These are phyloP conservation scores for Penicillium taxi DNA, from an alignment of 495 filamentous ascomycete genomes.

Conservation along the genomic window DNA sequence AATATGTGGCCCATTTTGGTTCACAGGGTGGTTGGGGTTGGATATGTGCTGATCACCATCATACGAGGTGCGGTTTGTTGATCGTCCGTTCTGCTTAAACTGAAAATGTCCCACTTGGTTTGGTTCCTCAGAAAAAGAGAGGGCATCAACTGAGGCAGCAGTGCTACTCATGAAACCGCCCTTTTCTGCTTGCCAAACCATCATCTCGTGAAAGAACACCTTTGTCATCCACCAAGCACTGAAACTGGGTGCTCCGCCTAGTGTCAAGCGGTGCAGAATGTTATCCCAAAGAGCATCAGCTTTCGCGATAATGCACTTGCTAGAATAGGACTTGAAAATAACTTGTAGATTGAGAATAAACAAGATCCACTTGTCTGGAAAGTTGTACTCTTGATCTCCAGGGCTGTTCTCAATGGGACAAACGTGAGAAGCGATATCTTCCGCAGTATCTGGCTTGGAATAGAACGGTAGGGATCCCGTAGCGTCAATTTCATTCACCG, in stretches of 20 bases:
- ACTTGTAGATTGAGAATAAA: slow-evolving; percentile 69
- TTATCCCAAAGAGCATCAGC: slow-evolving; percentile 40
- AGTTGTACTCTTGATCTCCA: slow-evolving; percentile 45
- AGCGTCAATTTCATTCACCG: slow-evolving; percentile 27
- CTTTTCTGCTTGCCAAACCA: slow-evolving; percentile 81
- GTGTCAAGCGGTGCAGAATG: slow-evolving; percentile 50
- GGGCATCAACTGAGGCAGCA: slow-evolving; percentile 37
- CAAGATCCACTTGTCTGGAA: slow-evolving; percentile 76
- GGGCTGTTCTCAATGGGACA: slow-evolving; percentile 29
- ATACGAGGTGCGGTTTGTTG: slow-evolving; percentile 8
- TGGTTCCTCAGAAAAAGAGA: slow-evolving; percentile 27
- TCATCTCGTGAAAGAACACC: slow-evolving; percentile 94
- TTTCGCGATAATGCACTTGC: slow-evolving; percentile 45
- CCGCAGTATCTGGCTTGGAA: slow-evolving; percentile 35
- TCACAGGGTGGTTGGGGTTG: slow-evolving; percentile 4
- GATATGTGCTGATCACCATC: slow-evolving; percentile 7
- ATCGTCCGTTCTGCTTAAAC: slow-evolving; percentile 10
- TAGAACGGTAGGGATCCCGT: slow-evolving; percentile 29
- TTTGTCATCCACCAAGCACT: slow-evolving; percentile 98
- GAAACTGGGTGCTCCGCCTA: slow-evolving; percentile 76
- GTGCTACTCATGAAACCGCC: slow-evolving; percentile 77
- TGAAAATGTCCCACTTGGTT: slow-evolving; percentile 17
- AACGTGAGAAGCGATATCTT: slow-evolving; percentile 28
- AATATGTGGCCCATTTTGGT: slow-evolving; percentile 9
- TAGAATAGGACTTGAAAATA: slow-evolving; percentile 63